Evolutionary conservation across 2,329 filamentous ascomycete genomes (phyloP).

Genomic region (Thermoascus crustaceus): DNA sequence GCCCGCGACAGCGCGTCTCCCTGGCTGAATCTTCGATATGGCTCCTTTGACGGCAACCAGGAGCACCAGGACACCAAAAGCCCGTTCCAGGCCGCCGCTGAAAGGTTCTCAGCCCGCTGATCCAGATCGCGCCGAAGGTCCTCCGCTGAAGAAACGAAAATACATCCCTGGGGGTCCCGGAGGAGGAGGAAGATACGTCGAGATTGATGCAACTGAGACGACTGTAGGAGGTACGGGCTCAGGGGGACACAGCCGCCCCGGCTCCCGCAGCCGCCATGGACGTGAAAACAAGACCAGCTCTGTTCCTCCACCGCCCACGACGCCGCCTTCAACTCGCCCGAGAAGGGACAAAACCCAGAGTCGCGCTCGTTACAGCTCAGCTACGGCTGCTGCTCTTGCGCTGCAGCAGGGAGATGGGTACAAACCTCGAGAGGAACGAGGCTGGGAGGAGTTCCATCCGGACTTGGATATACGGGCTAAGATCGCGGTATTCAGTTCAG

Average conservation of each 20-base stretch:
- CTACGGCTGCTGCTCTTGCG: constrained; percentile 75
- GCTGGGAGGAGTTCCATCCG: constrained; percentile 96
- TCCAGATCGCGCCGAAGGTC: constrained; percentile 40
- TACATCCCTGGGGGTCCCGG: constrained; percentile 84
- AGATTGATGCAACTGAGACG: constrained; percentile 58
- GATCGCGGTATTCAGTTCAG: constrained; percentile 69
- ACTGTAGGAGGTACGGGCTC: constrained; percentile 43
- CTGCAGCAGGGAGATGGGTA: constrained; percentile 91
- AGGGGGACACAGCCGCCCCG: constrained; percentile 38
- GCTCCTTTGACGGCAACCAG: constrained; percentile 21
- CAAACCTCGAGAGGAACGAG: constrained; percentile 91
- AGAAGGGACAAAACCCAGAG: constrained; percentile 35
- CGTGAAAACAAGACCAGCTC: constrained; percentile 37
- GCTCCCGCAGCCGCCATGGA: constrained; percentile 47
- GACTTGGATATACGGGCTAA: constrained; percentile 81
- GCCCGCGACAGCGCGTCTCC: too few species aligned
- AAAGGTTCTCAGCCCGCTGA: constrained; percentile 24
- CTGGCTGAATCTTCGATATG: constrained; percentile 14
- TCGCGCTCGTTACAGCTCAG: constrained; percentile 70
- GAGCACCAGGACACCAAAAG: constrained; percentile 20
- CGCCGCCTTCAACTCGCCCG: constrained; percentile 32
- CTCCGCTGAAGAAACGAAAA: constrained; percentile 60
- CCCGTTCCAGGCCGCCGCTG: constrained; percentile 23
- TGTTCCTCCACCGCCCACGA: constrained; percentile 21
- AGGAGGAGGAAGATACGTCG: constrained; percentile 75